phyloP scores from a whole-genome alignment of 495 filamentous ascomycete species.

The Penicillium coprophilum region DNA sequence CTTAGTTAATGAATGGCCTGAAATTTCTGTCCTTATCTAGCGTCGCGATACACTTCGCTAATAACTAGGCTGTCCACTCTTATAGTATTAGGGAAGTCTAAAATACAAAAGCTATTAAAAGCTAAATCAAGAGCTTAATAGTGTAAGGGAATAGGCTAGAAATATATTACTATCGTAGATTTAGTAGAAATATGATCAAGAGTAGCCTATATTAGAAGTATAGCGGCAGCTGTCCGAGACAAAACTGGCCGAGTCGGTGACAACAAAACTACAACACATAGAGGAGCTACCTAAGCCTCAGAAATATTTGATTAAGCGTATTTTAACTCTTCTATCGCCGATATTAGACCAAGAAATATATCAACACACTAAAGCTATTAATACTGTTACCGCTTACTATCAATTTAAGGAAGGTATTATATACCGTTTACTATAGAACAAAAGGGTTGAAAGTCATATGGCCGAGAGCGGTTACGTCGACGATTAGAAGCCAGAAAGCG shows the following conservation, averaged over 20 bases:
- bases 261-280: conserved; percentile 20
- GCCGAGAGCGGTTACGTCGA: neutral
- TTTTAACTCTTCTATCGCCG: conserved; percentile 29
- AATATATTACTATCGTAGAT: conserved; percentile 29
- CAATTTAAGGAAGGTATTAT: conserved; percentile 33
- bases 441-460: conserved; percentile 9
- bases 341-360: conserved; percentile 34
- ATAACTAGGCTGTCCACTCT: conserved; percentile 20
- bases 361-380: conserved; percentile 29
- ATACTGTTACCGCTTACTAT: conserved; percentile 35
- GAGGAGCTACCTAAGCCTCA: conserved; percentile 24
- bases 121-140: conserved; percentile 26
- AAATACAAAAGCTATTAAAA: conserved; percentile 29
- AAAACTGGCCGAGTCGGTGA: conserved; percentile 17
- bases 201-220: conserved; percentile 32
- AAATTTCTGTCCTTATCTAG: conserved; percentile 23
- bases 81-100: conserved; percentile 20
- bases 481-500: neutral
- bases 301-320: conserved; percentile 30
- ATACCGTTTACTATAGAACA: conserved; percentile 23
- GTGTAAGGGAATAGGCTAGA: conserved; percentile 23
- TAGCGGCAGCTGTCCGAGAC: conserved; percentile 20
- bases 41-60: conserved; percentile 23
- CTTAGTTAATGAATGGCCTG: conserved; percentile 29
- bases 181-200: conserved; percentile 25